Evolutionary conservation across 306 rosid genomes (phyloP).

Genomic region (Lathyrus sativus): DNA sequence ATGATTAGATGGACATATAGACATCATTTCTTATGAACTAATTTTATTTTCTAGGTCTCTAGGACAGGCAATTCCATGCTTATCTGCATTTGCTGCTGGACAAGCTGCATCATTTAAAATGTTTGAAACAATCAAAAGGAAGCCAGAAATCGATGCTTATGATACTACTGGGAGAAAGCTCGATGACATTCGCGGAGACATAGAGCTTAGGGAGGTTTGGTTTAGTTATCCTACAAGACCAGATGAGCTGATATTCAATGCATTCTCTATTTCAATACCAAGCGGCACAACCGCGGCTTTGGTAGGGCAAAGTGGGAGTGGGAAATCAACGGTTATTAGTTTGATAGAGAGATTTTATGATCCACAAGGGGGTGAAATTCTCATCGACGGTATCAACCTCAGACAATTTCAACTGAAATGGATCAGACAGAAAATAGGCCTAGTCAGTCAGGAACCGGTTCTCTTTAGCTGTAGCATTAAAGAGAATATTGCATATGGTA

Average conservation of each 20-base stretch:
- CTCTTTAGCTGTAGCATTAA: constrained; percentile 68
- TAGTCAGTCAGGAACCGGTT: constrained; percentile 84
- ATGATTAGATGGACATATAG: neutral
- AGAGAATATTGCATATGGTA: constrained; percentile 82
- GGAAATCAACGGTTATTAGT: constrained; percentile 77
- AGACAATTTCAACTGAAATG: constrained; percentile 73
- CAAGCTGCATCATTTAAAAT: constrained; percentile 63
- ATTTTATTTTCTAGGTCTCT: constrained; percentile 44
- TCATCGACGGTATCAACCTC: constrained; percentile 71
- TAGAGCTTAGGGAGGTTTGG: constrained; percentile 62
- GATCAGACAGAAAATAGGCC: constrained; percentile 76
- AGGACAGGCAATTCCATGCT: constrained; percentile 60
- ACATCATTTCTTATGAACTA: constrained; percentile 8
- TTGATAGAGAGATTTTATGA: constrained; percentile 87
- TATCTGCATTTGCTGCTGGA: constrained; percentile 60
- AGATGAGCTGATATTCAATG: constrained; percentile 54
- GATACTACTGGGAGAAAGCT: constrained; percentile 38
- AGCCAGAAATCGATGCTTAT: constrained; percentile 54
- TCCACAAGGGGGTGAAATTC: constrained; percentile 72
- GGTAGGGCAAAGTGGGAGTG: constrained; percentile 93
- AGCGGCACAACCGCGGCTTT: constrained; percentile 73
- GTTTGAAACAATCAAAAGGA: constrained; percentile 55
- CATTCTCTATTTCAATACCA: constrained; percentile 66
- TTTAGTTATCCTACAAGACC: constrained; percentile 83
- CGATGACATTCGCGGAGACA: constrained; percentile 61